Base-by-base conservation (phyloP, 495 filamentous ascomycete species). In the Echria macrotheca region DNA sequence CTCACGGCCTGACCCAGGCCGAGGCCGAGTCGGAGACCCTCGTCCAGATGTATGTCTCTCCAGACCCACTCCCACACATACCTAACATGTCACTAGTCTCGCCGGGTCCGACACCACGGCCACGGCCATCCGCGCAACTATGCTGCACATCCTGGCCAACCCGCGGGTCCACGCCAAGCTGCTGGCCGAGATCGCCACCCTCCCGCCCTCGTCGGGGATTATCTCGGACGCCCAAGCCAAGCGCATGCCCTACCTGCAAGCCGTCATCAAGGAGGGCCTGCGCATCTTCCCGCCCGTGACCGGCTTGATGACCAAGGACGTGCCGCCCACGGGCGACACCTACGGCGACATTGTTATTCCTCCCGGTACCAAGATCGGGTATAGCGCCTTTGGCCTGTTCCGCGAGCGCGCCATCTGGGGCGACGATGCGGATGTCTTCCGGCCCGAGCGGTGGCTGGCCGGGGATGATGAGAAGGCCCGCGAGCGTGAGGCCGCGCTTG, bases 81-180 rank as follows among this genome's bases (percentile, higher is more conserved):
- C n/a, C n/a, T n/a, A n/a, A n/a, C n/a, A n/a, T n/a, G n/a, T n/a
- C n/a, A n/a, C n/a, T n/a, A n/a, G n/a, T 23, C 62, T 95, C 58
- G 89, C 89, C 4, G 89, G 89, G 25, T 85, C 81, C 33, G 89
- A 93, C 59, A 93, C 89, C 0, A 93, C 88, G 2, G 83, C 80
- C 44, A 95, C 91, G 65, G 87, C 87, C 2, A 79, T 80, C 44
- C 93, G 89, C 61, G 85, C 86, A 4, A 77, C 90, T 26, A 73
- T 93, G 10, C 91, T 83, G 70, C 83, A 84, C 74, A 77, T 76
- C 24, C 64, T 82, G 38, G 69, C 69, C 32, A 87, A 82, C 4
- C 81, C 85, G 0, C 76, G 80, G 9, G 86, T 91, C 3, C 64
- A 90, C 7, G 51, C 68, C 49, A 86, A 81, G 59, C 65, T 93